phyloP scores from a whole-genome alignment of 2,329 filamentous ascomycete species.

The Exophiala mesophila region DNA sequence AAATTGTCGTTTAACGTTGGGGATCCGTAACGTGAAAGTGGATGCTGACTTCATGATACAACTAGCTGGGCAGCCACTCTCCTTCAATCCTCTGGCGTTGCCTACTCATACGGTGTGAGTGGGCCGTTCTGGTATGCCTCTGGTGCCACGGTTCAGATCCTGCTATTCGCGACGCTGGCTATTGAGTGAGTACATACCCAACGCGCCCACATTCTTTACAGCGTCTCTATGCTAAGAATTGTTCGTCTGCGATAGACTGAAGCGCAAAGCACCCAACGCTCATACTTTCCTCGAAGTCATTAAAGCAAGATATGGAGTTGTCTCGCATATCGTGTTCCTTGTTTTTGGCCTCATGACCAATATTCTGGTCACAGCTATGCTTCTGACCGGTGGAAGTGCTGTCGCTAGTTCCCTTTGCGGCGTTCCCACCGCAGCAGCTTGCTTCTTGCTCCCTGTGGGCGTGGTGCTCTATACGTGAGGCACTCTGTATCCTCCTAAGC shows the following conservation, averaged over 20 bases:
- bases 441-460: slow-evolving; percentile 74
- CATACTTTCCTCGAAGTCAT: slow-evolving; percentile 82
- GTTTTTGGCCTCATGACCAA: slow-evolving; percentile 79
- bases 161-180: slow-evolving; percentile 83
- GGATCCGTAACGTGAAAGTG: too few species aligned
- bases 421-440: slow-evolving; percentile 72
- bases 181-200: slow-evolving; percentile 67
- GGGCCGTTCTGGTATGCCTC: slow-evolving; percentile 65
- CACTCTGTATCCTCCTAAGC: background rate
- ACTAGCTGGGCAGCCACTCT: slow-evolving; percentile 17
- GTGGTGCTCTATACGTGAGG: slow-evolving; percentile 68
- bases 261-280: slow-evolving; percentile 79
- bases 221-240: background rate
- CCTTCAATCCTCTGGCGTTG: slow-evolving; percentile 72
- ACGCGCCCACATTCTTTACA: background rate
- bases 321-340: slow-evolving; percentile 72
- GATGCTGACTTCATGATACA: background rate
- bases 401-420: slow-evolving; percentile 69
- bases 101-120: slow-evolving; percentile 69
- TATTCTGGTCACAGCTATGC: slow-evolving; percentile 81
- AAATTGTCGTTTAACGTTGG: too few species aligned
- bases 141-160: slow-evolving; percentile 78
- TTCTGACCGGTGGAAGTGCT: slow-evolving; percentile 76
- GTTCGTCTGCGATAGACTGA: slow-evolving; percentile 45
- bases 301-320: slow-evolving; percentile 68